Evolutionary conservation across 2,329 filamentous ascomycete species (phyloP).

Genomic region (Penicillium griseofulvum): DNA sequence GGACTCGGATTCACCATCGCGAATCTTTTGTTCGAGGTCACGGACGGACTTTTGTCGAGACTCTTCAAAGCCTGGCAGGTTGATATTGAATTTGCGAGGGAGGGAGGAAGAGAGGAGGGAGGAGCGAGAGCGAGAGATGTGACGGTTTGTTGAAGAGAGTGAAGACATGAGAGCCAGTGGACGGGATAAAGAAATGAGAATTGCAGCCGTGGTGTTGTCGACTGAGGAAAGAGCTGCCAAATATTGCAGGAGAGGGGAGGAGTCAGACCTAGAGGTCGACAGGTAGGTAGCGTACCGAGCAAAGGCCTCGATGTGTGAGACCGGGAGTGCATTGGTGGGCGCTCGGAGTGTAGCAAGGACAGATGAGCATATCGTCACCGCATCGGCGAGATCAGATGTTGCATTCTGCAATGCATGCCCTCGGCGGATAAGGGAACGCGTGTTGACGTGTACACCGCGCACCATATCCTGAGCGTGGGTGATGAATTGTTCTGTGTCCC

Average conservation of each 20-base stretch:
- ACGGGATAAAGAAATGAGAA: constrained; percentile 73
- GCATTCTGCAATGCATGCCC: constrained; percentile 70
- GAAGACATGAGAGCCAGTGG: constrained; percentile 74
- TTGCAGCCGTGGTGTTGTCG: constrained; percentile 78
- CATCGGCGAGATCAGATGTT: constrained; percentile 49
- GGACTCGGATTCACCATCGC: constrained; percentile 67
- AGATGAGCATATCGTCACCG: constrained; percentile 43
- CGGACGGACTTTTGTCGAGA: constrained; percentile 77
- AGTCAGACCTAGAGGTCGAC: constrained; percentile 62
- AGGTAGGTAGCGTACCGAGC: constrained; percentile 66
- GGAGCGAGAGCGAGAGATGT: constrained; percentile 73
- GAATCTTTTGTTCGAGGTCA: constrained; percentile 78
- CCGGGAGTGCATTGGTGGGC: constrained; percentile 63
- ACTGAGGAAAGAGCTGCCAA: constrained; percentile 75
- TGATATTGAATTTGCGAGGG: constrained; percentile 48
- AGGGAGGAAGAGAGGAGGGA: constrained; percentile 64
- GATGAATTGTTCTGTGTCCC: constrained; percentile 90
- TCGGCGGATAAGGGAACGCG: constrained; percentile 75
- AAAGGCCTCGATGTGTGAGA: constrained; percentile 66
- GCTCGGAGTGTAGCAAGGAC: constrained; percentile 51
- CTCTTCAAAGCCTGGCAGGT: constrained; percentile 67
- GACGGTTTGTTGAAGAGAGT: constrained; percentile 71
- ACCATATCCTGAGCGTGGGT: constrained; percentile 88
- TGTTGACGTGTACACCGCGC: constrained; percentile 76
- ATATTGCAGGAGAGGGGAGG: constrained; percentile 69